phyloP scores from a whole-genome alignment of 2,329 filamentous ascomycete species.

The Talaromyces islandicus region DNA sequence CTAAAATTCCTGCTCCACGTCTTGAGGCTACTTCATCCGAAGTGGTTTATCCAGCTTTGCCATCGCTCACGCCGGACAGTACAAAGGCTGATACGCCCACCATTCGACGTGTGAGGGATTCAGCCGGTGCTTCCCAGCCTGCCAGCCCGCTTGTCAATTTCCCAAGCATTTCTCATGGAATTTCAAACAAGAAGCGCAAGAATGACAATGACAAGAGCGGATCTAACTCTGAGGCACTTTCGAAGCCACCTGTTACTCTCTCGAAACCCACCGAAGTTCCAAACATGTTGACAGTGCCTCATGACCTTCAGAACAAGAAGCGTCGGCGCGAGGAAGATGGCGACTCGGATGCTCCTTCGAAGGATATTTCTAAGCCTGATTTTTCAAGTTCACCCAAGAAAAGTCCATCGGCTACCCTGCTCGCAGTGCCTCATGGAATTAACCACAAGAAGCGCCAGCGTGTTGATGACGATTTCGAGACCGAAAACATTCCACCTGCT shows the following conservation, averaged over 20 bases:
- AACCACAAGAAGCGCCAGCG: slow-evolving; percentile 23
- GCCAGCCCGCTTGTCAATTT: slow-evolving; percentile 21
- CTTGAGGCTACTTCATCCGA: slow-evolving; percentile 19
- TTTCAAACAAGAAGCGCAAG: slow-evolving; percentile 29
- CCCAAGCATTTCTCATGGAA: slow-evolving; percentile 34
- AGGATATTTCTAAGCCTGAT: slow-evolving; percentile 19
- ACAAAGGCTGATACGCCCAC: slow-evolving; percentile 24
- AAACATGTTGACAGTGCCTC: slow-evolving; percentile 28
- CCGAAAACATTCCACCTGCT: slow-evolving; percentile 19
- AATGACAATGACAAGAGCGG: neutral
- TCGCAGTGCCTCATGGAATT: slow-evolving; percentile 33
- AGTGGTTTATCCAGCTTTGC: slow-evolving; percentile 32
- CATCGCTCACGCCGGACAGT: slow-evolving; percentile 31
- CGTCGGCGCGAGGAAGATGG: slow-evolving; percentile 13
- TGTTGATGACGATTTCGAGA: slow-evolving; percentile 10
- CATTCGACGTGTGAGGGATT: slow-evolving; percentile 36
- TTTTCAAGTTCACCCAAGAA: slow-evolving; percentile 8
- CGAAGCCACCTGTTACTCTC: neutral
- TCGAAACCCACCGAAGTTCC: slow-evolving; percentile 7
- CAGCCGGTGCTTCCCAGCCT: slow-evolving; percentile 16
- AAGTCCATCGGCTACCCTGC: slow-evolving; percentile 18
- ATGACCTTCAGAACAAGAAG: slow-evolving; percentile 33
- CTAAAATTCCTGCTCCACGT: slow-evolving; percentile 27
- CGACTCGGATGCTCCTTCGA: slow-evolving; percentile 7
- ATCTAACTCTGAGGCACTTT: neutral